A percentile compares a stretch with the other conserved stretches of the same genome.
Conservation (phyloP, 2,329 filamentous ascomycete genomes). For the Rasamsonia emersonii region DNA sequence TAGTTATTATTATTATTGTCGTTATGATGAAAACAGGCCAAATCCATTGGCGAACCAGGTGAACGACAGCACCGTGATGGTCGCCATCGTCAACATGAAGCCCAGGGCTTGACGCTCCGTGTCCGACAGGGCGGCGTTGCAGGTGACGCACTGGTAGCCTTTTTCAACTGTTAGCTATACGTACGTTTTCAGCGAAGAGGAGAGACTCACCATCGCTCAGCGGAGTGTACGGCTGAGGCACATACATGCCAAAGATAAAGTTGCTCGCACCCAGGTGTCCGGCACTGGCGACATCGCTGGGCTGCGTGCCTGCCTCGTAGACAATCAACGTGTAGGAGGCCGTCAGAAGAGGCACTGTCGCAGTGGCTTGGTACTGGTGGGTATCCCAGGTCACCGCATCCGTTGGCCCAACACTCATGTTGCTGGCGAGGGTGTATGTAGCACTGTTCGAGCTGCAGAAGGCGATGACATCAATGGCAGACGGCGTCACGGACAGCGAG, state of each 20-base stretch:
- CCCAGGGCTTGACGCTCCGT: conserved; percentile 48
- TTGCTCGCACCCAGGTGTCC: conserved; percentile 48
- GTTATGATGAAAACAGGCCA: conserved; percentile 21
- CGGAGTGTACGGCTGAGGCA: conserved; percentile 43
- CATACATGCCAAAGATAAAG: conserved; percentile 57
- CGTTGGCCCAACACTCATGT: conserved; percentile 47
- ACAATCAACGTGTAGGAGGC: conserved; percentile 58
- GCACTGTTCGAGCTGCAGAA: conserved; percentile 50
- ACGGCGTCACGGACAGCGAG: conserved; percentile 50
- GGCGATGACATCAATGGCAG: conserved; percentile 53
- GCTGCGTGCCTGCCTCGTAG: conserved; percentile 48
- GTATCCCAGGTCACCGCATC: conserved; percentile 55
- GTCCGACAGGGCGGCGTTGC: conserved; percentile 44
- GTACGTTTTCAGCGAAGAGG: conserved; percentile 1
- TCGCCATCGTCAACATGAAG: conserved; percentile 47
- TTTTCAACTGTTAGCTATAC: conserved; percentile 19
- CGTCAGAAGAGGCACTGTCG: conserved; percentile 44
- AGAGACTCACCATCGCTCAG: conserved; percentile 38
- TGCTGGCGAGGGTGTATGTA: conserved; percentile 54
- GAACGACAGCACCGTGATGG: conserved; percentile 51
- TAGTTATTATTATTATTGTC: conserved; percentile 4
- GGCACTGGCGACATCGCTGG: conserved; percentile 43
- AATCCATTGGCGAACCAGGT: conserved; percentile 41
- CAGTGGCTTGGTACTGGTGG: conserved; percentile 40
- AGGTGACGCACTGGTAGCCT: conserved; percentile 48